Base-by-base conservation (phyloP, 1,284 basidiomycete species). In the Dichomitus squalens region DNA sequence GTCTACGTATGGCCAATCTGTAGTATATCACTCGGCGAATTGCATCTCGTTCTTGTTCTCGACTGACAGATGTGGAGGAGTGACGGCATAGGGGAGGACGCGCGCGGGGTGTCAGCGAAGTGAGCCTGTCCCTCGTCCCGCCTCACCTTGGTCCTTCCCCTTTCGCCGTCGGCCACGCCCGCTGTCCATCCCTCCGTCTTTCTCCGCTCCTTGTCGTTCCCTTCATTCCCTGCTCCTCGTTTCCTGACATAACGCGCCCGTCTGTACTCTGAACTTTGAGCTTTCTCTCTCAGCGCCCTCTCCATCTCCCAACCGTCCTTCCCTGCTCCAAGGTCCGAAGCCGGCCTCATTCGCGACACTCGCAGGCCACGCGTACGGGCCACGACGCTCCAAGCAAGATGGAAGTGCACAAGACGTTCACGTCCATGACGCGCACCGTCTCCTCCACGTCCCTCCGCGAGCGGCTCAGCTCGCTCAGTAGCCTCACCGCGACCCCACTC, bases 401-500 rank as follows among this genome's bases (percentile, higher is more conserved):
- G 71, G 68, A 71, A 52, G 66, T 69, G 48, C 65, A 68, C 55
- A 68, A 67, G 35, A 61, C 67, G n/a, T 66, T 72, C 52, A 63
- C 68, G 35, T 70, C 65, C 16, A 69, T 71, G n/a, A 68, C 66
- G 7, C 70, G 72, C 59, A 63, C 66, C 23, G 59, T 74, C 38
- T 75, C 74, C 34, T 68, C 74, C 2, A 68, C 72, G 23, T 70
- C 72, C 12, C 75, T 90, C 50, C 82, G 77, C 66, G 84, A 84
- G 39, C 77, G 78, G 38, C 73, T 90, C 25, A 82, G 84, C n/a
- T 82, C 77, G 48, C 72, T 90, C 12, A 81, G 80, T 65, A 63
- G 40, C 40, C 70, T 89, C 4, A 75, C 82, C 8, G 75, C 80
- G 16, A 76, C 81, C 0, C 84, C 82, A 7, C 66, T 87, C 50